Evolutionary conservation across 1,139 yeast species (phyloP).

Genomic region (Saccharomycopsis hybrid): DNA sequence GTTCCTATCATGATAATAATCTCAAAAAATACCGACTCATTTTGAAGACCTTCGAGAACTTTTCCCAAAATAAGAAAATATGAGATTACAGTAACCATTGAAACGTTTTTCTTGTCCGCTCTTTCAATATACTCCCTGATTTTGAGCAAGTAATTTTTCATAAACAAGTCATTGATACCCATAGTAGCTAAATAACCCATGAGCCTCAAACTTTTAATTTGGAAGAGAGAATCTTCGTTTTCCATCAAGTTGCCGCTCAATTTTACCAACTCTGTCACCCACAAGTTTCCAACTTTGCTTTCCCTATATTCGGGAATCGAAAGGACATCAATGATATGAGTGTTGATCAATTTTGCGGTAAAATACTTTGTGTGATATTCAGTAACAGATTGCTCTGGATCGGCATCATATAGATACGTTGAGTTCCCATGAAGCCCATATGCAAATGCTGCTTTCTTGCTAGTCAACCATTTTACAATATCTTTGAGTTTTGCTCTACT

Average conservation of each 20-base stretch:
- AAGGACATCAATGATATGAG: slow-evolving; percentile 1
- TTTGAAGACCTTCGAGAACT: slow-evolving; percentile 7
- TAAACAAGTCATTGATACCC: slow-evolving; percentile 10
- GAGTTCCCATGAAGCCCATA: slow-evolving; percentile 8
- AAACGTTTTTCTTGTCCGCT: neutral
- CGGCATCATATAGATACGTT: neutral
- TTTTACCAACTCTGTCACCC: slow-evolving; percentile 3
- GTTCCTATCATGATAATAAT: neutral
- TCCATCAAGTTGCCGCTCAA: slow-evolving; percentile 2
- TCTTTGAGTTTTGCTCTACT: neutral
- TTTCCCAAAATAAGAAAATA: slow-evolving; percentile 1
- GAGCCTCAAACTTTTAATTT: slow-evolving; percentile 10
- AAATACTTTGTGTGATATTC: slow-evolving; percentile 4
- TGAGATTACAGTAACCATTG: neutral
- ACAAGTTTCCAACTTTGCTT: neutral
- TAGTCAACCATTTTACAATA: neutral
- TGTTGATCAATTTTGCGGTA: neutral
- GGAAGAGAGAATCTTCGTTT: slow-evolving; percentile 12
- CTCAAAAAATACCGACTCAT: slow-evolving; percentile 3
- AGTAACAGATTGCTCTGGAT: neutral
- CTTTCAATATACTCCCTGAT: slow-evolving; percentile 5
- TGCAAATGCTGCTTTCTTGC: neutral
- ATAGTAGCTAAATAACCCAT: slow-evolving; percentile 9
- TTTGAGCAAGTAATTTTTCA: neutral
- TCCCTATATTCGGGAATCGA: slow-evolving; percentile 7